Base-by-base conservation (phyloP, 2,329 filamentous ascomycete genomes). In the Gliomastix tumulicola region DNA sequence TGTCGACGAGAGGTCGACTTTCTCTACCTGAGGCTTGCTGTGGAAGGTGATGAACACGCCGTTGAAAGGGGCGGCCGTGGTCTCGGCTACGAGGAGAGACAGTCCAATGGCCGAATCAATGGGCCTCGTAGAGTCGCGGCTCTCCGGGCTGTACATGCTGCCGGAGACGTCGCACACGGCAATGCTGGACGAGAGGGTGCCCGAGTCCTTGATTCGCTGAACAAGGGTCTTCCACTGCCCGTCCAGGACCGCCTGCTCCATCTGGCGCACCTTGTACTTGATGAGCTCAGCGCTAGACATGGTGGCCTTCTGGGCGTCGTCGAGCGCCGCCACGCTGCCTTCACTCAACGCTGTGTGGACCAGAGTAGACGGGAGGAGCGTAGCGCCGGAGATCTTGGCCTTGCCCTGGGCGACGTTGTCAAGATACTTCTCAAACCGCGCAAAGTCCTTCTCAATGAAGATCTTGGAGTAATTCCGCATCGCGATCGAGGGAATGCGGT, bases 91-190 rank as follows among this genome's bases (percentile, higher is more conserved):
- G 2, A 79, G 59, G 0, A 80, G 64, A 0, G 73, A 74, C 10
- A 80, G 59, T 0, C 72, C 75, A 23, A 79, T 68, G 5, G 74
- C 56, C 7, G 65, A 65, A 49, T 79, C 65, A 50, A 79, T 59
- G 0, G 74, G 71, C 0, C 39, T 45, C 0, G 69, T 75, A 1
- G 58, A 54, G 42, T 78, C 74, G 0, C 42, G 36, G 34, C 73
- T 66, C 0, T 0, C 4, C 0, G 65, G 62, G 1, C 0, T 1
- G 0, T 0, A 0, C 74, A 79, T 79, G 27, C 70, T 74, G 5
- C 66, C 69, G 7, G 68, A 74, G 7, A 78, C 71, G 39, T 80
- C 75, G 40, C 71, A 76, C 9, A 79, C 62, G 2, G 74, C 74
- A 22, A 79, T 73, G 39, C 66, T 65, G 13, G 65, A 68, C 13